Base-by-base conservation (phyloP, 148 eudicot genomes). In the Agrostemma githago region DNA sequence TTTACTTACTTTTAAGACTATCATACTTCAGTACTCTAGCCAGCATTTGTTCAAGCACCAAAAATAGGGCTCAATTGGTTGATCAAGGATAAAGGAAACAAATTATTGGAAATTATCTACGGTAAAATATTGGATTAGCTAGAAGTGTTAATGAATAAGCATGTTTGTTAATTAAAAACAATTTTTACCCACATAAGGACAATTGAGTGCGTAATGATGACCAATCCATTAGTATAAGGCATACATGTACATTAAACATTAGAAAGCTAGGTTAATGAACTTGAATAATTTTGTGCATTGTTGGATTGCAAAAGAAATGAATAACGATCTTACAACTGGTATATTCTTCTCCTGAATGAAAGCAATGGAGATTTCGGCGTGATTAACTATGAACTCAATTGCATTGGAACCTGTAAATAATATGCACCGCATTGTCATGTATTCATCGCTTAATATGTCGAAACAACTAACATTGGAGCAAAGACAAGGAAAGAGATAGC, bases 351-450 rank as follows among this genome's bases (percentile, higher is more conserved):
- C 34, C 34, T 26, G 34, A 26, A 26, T 26, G 34, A 26, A 26
- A 26, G 34, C 34, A 26, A 26, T 95, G 51, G 96, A 87, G 71
- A 92, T 82, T 83, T 95, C 89, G 70, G 98, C 97, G 81, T 95
- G 98, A 81, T 95, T 92, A 72, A 95, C 84, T 68, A 95, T 92
- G 86, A 87, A 95, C 84, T 95, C 98, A 64, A 92, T 92, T 4
- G 98, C 96, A 82, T 95, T 86, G 68, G 92, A 80, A 79, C 97
- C 98, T 95, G 88, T 72, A 68, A 63, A 68, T 11, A 66, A 39
- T 56, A 59, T 72, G 38, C 6, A 41, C 59, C 58, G 65, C 46
- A 54, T 9, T 16, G 42, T 21, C 68, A 57, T 37, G 42, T 14
- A 6, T 34, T 17, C 72, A 8, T 19, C 51, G 17, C 42, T 5